Conservation (phyloP, 192 early-diverging fungal genomes). For the Blastocladiella britannica region DNA sequence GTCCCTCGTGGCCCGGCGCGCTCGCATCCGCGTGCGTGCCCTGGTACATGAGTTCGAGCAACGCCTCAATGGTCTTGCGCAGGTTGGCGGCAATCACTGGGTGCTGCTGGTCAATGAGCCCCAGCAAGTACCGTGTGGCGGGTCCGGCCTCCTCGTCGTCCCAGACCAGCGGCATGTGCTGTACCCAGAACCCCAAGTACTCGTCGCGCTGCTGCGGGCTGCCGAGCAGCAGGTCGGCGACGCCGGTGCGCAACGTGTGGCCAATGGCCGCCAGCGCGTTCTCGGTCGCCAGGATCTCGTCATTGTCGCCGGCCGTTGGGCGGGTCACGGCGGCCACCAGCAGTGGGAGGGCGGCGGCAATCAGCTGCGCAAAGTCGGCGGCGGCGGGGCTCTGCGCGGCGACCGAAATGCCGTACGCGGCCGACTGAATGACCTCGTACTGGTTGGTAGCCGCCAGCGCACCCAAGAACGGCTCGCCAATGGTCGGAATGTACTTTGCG, state of each 20-base stretch:
- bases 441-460: constrained; percentile 31
- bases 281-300: constrained; percentile 74
- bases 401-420: constrained; percentile 85
- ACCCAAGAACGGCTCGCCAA: constrained; percentile 40
- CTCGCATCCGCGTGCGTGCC: neutral
- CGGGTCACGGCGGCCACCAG: constrained; percentile 49
- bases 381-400: constrained; percentile 73
- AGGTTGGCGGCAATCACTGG: neutral
- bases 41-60: neutral
- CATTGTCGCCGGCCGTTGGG: constrained; percentile 38
- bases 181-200: constrained; percentile 42
- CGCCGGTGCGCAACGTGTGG: constrained; percentile 53
- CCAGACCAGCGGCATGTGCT: constrained; percentile 55
- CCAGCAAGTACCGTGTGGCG: constrained; percentile 55
- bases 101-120: constrained; percentile 26
- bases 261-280: constrained; percentile 80
- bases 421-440: constrained; percentile 74
- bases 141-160: constrained; percentile 73
- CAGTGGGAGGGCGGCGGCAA: constrained; percentile 42
- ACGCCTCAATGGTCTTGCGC: neutral
- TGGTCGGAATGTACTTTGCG: constrained; percentile 19
- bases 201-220: constrained; percentile 6
- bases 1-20: too few species aligned
- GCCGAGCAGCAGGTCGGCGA: constrained; percentile 30
- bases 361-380: constrained; percentile 49